Evolutionary conservation across 2,329 filamentous ascomycete species (phyloP), one percentile per base, ranked within the genome.

Genomic region (Fusarium verticillioides): DNA sequence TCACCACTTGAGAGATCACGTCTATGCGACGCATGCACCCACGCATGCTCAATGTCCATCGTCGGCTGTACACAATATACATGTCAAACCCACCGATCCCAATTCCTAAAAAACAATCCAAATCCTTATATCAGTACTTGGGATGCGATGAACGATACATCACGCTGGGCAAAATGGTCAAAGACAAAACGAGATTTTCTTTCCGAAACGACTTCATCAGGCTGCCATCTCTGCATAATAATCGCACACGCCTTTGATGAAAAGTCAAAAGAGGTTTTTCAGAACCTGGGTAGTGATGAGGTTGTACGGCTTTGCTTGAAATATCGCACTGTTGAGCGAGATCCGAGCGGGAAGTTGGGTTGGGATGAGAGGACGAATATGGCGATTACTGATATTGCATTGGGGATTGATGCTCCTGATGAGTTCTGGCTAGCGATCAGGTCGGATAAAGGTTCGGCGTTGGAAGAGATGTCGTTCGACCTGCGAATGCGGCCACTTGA

Each of bases 141-240:
- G 43, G 16, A 50, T 15, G 3, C 1, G 11, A 10, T 50, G 0
- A 30, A 9, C 4, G 18, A 39, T 7, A 10, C 23, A 2, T 47
- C 56, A 3, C 34, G 34, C 1, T 63, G 59, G 62, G 62, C 39
- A 8, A 52, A 63, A 4, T 64, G 62, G 62, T 12, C 44, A 54
- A 64, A 64, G 4, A 44, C n/a, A 10, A 64, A 64, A 15, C 2
- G 7, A 12, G 58, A 54, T 1, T 64, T 64, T 8, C 2, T 34
- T 2, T 7, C 44, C 12, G 44, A 53, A 2, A 21, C 62, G 5
- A 39, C 5, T 15, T 7, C 32, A 1, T 44, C 59, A 2, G 62
- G 62, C 6, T 64, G 62, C 16, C 62, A 64, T 63, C 44, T 64
- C 4, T 64, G 62, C 4, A 64, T 64, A 4, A 43, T 63, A 0